Conservation (phyloP, 331 rosid species). For the Cydonia oblonga region DNA sequence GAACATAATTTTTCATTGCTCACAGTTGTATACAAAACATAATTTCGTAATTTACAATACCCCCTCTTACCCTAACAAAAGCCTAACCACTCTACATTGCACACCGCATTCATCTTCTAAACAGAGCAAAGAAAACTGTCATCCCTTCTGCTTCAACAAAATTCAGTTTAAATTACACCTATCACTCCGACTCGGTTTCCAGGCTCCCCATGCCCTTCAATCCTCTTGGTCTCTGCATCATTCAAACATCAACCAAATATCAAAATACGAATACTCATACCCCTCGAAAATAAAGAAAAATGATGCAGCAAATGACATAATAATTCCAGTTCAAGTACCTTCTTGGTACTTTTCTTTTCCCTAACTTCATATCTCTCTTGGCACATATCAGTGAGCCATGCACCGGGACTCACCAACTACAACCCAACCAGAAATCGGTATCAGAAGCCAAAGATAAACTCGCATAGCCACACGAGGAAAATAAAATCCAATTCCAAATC, state of each 20-base stretch:
- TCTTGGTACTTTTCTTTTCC: slow-evolving; percentile 78
- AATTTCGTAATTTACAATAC: not conserved
- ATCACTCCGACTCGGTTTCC: slow-evolving; percentile 68
- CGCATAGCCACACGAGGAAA: not conserved
- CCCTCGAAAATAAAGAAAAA: not conserved
- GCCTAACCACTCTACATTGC: not conserved
- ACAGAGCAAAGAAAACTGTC: not conserved
- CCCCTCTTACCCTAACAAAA: not conserved
- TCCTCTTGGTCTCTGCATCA: slow-evolving; percentile 31
- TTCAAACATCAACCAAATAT: slow-evolving; percentile 7
- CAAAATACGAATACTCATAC: not conserved
- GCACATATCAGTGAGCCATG: slow-evolving; percentile 84
- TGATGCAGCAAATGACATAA: not conserved
- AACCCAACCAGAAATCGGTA: not conserved
- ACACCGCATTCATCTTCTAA: not conserved
- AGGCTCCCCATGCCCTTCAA: slow-evolving; percentile 38
- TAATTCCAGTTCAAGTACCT: slow-evolving; percentile 28
- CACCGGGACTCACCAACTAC: slow-evolving; percentile 82
- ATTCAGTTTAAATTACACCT: not conserved
- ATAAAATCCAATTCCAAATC: not conserved
- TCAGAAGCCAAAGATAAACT: slow-evolving; percentile 1
- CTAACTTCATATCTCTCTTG: slow-evolving; percentile 85
- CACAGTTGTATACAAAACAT: not conserved
- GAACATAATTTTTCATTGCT: not conserved
- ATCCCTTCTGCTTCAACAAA: not conserved